Evolutionary conservation across 2,329 filamentous ascomycete species (phyloP).

Genomic region (Fusarium floridanum): DNA sequence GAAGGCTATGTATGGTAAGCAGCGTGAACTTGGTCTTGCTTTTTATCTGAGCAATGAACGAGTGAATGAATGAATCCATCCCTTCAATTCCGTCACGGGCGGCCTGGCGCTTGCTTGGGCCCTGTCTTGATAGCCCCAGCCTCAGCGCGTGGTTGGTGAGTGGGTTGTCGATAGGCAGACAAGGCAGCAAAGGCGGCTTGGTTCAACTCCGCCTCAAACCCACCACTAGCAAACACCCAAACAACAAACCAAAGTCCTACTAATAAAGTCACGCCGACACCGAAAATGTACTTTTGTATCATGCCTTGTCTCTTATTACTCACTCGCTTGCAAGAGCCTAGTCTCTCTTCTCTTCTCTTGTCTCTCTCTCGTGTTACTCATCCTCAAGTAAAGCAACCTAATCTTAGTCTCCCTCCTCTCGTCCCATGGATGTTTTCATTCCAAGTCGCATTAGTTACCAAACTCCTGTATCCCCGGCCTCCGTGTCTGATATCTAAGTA

Average conservation of each 20-base stretch:
- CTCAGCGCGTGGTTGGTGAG: constrained; percentile 13
- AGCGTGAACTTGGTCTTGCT: constrained; percentile 13
- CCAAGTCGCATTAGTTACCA: constrained; percentile 28
- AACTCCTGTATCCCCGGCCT: constrained; percentile 40
- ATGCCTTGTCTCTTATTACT: neutral
- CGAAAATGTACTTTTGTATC: constrained; percentile 30
- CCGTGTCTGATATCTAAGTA: constrained; percentile 35
- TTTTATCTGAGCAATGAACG: constrained; percentile 1
- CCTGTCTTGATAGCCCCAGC: neutral
- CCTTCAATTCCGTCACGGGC: constrained; percentile 6
- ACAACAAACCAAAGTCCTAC: constrained; percentile 3
- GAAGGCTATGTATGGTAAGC: neutral
- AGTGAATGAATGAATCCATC: neutral
- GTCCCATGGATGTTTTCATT: neutral
- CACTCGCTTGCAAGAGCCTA: neutral
- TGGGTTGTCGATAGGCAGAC: constrained; percentile 36
- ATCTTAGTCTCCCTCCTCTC: neutral
- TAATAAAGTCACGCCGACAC: constrained; percentile 8
- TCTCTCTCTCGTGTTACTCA: neutral
- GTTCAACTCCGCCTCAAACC: constrained; percentile 31
- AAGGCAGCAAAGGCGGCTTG: constrained; percentile 30
- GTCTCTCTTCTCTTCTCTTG: neutral
- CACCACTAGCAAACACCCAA: constrained; percentile 6
- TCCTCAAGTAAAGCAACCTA: neutral
- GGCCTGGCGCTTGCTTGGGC: constrained; percentile 16